A percentile compares a stretch with the other conserved stretches of the same genome.
phyloP scores from a whole-genome alignment of 768 basidiomycete species.

The Lanmaoa pseudosensibilis region DNA sequence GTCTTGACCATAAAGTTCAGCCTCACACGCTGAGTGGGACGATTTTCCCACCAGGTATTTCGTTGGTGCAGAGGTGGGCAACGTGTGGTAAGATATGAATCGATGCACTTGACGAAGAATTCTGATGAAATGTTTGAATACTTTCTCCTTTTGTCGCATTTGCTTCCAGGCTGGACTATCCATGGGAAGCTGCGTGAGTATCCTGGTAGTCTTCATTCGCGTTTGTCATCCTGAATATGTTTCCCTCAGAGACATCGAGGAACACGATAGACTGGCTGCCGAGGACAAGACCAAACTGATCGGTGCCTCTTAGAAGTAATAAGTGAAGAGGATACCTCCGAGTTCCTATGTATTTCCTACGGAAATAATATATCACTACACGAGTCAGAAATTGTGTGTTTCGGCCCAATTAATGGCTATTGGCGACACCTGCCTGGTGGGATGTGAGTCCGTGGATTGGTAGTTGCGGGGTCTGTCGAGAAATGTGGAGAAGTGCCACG shows the following conservation, averaged over 20 bases:
- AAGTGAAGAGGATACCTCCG: background rate
- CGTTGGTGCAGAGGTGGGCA: constrained; percentile 70
- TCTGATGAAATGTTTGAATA: constrained; percentile 12
- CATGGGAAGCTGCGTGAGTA: constrained; percentile 76
- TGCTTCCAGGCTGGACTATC: constrained; percentile 70
- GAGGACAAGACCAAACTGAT: constrained; percentile 35
- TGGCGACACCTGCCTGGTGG: background rate
- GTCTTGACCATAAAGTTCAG: constrained; percentile 21
- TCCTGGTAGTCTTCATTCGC: background rate
- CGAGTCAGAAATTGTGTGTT: background rate
- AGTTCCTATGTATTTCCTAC: background rate
- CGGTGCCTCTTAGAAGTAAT: background rate
- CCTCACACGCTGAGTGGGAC: constrained; percentile 4
- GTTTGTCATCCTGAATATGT: background rate
- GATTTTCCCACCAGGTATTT: constrained; percentile 58
- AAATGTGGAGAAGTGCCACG: background rate
- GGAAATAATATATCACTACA: background rate
- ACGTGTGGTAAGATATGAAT: constrained; percentile 61
- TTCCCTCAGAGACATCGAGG: constrained; percentile 63
- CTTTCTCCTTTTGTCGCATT: constrained; percentile 2
- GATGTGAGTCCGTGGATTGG: background rate
- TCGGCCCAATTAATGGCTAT: background rate
- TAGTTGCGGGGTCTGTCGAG: background rate
- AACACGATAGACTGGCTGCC: constrained; percentile 64
- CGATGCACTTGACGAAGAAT: background rate